Percentiles rank a stretch among this genome's conserved stretches.
Evolutionary conservation across 2,329 filamentous ascomycete species (phyloP).

Genomic region (Penicillium sp.): DNA sequence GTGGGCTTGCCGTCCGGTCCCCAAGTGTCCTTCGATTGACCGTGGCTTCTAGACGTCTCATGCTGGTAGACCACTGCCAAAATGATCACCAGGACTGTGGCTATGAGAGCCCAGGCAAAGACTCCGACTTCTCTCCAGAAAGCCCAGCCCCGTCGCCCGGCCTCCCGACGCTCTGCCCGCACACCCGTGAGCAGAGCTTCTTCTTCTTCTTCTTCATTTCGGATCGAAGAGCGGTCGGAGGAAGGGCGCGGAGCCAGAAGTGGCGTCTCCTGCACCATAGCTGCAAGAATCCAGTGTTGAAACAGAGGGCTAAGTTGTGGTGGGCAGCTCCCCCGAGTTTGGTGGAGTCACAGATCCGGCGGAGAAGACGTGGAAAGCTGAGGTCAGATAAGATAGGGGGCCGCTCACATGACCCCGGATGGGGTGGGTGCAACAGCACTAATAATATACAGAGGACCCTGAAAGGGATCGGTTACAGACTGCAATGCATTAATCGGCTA

Average conservation of each 20-base stretch:
- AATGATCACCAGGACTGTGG: slow-evolving; percentile 74
- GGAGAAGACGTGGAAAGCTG: too few species aligned
- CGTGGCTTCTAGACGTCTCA: slow-evolving; percentile 47
- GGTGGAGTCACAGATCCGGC: not conserved
- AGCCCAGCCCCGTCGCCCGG: slow-evolving; percentile 47
- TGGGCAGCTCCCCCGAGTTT: slow-evolving; percentile 4
- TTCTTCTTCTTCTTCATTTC: slow-evolving; percentile 57
- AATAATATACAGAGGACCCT: too few species aligned
- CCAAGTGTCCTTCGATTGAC: slow-evolving; percentile 32
- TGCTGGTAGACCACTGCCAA: slow-evolving; percentile 78
- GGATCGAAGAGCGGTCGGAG: slow-evolving; percentile 56
- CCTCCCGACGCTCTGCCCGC: slow-evolving; percentile 29
- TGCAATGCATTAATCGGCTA: too few species aligned
- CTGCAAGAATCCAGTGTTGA: slow-evolving; percentile 3
- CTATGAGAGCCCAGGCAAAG: slow-evolving; percentile 78
- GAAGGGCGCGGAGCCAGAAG: slow-evolving; percentile 55
- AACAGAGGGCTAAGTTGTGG: slow-evolving; percentile 4
- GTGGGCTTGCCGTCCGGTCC: slow-evolving; percentile 44
- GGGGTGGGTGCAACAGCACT: too few species aligned
- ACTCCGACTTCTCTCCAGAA: slow-evolving; percentile 71
- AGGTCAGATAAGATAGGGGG: slow-evolving; percentile 10
- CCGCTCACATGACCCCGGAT: slow-evolving; percentile 13
- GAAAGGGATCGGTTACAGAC: too few species aligned
- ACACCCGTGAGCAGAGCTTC: slow-evolving; percentile 61
- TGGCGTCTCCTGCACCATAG: slow-evolving; percentile 48